Percentiles rank a stretch among this genome's conserved stretches.
These are phyloP conservation scores for Aspergillus glaucus DNA, from an alignment of 2,329 filamentous ascomycete genomes.

Conservation along the genomic window DNA sequence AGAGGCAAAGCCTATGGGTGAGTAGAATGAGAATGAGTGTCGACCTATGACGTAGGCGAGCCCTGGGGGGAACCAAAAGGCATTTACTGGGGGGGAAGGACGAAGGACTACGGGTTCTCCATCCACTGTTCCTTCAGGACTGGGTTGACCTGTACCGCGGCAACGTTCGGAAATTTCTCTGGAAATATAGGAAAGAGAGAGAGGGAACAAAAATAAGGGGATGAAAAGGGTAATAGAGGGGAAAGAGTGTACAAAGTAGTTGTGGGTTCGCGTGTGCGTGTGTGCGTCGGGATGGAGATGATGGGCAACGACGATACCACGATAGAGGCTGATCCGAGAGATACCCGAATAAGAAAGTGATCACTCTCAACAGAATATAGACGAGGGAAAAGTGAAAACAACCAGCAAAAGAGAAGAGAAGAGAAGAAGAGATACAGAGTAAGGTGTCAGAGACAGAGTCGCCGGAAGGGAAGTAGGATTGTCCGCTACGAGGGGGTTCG, in stretches of 20 bases:
- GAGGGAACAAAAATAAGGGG: slow-evolving; percentile 6
- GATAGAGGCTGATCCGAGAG: background rate
- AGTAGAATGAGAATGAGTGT: slow-evolving; percentile 4
- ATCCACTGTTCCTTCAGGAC: background rate
- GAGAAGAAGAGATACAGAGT: slow-evolving; percentile 1
- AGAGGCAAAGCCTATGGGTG: background rate
- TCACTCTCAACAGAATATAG: slow-evolving; percentile 1
- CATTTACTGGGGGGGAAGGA: background rate
- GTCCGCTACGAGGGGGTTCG: slow-evolving; percentile 10
- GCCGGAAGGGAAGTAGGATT: slow-evolving; percentile 20
- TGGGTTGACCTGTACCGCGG: background rate
- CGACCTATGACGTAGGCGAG: slow-evolving; percentile 27
- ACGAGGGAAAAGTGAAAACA: slow-evolving; percentile 5
- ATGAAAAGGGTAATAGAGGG: background rate
- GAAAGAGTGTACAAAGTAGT: background rate
- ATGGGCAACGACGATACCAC: background rate
- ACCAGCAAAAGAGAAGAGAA: background rate
- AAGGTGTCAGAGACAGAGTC: slow-evolving; percentile 8
- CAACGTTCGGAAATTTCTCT: background rate
- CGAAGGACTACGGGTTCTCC: background rate
- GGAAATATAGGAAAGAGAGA: slow-evolving; percentile 2
- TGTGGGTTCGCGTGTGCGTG: background rate
- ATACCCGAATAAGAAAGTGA: background rate
- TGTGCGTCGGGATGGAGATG: background rate
- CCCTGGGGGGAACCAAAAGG: slow-evolving; percentile 10